Evolutionary conservation across 805 yeast genomes (phyloP), one percentile per base, ranked within the genome.

Genomic region (Saccharomycopsis fermentans): DNA sequence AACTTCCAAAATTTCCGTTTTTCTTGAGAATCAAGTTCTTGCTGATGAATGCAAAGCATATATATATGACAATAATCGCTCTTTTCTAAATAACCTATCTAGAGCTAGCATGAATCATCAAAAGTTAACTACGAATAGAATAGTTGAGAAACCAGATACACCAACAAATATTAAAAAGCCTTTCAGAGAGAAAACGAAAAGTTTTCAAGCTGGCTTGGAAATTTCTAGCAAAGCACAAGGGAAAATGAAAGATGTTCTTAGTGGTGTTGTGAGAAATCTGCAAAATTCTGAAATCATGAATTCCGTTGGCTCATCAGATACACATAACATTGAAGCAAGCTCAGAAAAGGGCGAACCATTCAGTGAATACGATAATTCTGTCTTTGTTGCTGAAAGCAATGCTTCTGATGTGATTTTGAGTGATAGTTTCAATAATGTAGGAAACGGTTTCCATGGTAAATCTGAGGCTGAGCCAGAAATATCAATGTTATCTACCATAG

Each of bases 21-120:
- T 95, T 63, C 74, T 89, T 53, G 79, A 79, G 48, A 87, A 83
- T 63, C 73, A 77, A 6, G 74, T 77, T 0, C 75, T 92, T 77
- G 87, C 90, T 11, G 78, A 80, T 11, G 96, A 90, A 64, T 92
- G 98, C 68, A 96, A 88, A 67, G 81, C 84, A 0, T 94, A 61
- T 27, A 56, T 63, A 21, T 55, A 54, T 40, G 55, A 48, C 32
- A 50, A 54, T 5, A 55, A 58, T 24, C 29, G 26, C 17, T 43
- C 50, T 6, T 43, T 43, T 21, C 26, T 43, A 26, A 43, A 43
- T 17, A 51, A 21, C n/a, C 21, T 32, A 32, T 51, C 54, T 19
- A 51, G 54, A 51, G 39, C 39, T 12, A 51, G 39, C n/a, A 27
- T 34, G 39, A 51, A 51, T 19, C 36, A 34, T 26, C 5, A 32